phyloP scores from a whole-genome alignment of 169 alveolate species.

The Toxoplasma gondii region DNA sequence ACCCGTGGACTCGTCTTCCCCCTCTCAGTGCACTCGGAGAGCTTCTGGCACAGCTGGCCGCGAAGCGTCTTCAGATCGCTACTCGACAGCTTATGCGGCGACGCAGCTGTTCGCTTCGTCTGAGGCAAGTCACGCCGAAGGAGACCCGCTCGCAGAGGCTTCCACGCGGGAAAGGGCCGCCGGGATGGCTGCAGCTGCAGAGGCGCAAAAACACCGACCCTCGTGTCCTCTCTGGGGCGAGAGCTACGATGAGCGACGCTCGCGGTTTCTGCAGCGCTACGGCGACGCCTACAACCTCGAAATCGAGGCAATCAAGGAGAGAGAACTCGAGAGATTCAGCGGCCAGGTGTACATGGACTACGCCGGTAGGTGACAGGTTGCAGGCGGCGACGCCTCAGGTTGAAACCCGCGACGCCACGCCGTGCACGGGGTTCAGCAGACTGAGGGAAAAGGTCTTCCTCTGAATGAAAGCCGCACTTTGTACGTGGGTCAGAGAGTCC shows the following conservation, averaged over 20 bases:
- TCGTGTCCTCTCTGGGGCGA: conserved; percentile 29
- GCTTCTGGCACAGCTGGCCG: neutral
- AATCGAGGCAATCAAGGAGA: conserved; percentile 55
- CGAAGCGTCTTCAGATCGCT: neutral
- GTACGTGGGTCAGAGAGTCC: too few species aligned
- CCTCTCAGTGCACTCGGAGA: neutral
- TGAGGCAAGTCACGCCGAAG: neutral
- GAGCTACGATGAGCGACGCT: conserved; percentile 18
- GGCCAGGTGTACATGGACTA: conserved; percentile 71
- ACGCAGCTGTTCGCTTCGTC: conserved; percentile 1
- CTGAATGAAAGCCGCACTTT: too few species aligned
- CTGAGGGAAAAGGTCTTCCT: too few species aligned
- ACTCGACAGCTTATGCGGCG: neutral
- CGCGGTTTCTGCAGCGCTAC: neutral
- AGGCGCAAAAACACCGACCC: neutral
- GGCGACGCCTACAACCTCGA: conserved; percentile 51
- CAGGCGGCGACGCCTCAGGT: too few species aligned
- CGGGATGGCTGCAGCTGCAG: neutral
- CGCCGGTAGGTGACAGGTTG: conserved; percentile 69
- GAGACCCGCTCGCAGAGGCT: neutral
- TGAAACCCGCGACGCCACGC: too few species aligned
- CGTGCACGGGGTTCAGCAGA: too few species aligned
- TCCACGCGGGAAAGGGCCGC: neutral
- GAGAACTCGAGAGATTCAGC: conserved; percentile 60
- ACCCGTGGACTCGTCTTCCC: neutral